Evolutionary conservation across 2,329 filamentous ascomycete species (phyloP), one percentile per base, ranked within the genome.

Genomic region (Xylariaceae sp.): DNA sequence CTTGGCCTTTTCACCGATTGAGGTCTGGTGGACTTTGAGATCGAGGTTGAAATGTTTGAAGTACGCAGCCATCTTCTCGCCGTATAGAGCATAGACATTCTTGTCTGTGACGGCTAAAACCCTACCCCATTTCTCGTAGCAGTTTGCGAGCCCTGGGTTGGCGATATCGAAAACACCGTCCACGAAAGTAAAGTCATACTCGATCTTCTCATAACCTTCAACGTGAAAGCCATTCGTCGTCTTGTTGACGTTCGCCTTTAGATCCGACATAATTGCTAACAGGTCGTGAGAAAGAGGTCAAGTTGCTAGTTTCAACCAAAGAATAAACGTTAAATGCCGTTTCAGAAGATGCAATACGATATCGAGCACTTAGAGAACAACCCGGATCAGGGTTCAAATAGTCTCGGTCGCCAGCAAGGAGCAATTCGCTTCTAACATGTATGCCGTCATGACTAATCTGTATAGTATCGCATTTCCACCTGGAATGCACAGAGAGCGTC

Each of bases 1-100:
- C 77, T 89, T 89, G 40, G 85, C 85, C 71, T 88, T 88, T 67
- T 89, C 86, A 12, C 86, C 86, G 66, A 89, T 88, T 73, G 84
- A 86, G 54, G 84, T 88, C 75, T 86, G 83, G 71, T 89, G 85
- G 44, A 89, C 78, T 60, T 79, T 81, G 48, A 89, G 74, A 18
- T 80, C 71, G 42, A 89, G 74, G 16, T 75, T 75, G 67, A 88
- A 75, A 63, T 87, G 80, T 47, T 83, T 73, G 64, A 89, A 89
- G 70, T 89, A 89, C 47, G 71, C 69, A 67, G 86, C 76, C 73
- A 89, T 84, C 69, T 83, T 74, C 54, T 78, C 69, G 44, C 86
- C 86, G 58, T 89, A 89, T 14, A 88, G 69, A 54, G 81, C 82
- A 69, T 79, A 86, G 63, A 89, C 87, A 71, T 88, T 89, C 67